Evolutionary conservation across 352 stramenopile species (phyloP).

Genomic region (Phytophthora multivora): DNA sequence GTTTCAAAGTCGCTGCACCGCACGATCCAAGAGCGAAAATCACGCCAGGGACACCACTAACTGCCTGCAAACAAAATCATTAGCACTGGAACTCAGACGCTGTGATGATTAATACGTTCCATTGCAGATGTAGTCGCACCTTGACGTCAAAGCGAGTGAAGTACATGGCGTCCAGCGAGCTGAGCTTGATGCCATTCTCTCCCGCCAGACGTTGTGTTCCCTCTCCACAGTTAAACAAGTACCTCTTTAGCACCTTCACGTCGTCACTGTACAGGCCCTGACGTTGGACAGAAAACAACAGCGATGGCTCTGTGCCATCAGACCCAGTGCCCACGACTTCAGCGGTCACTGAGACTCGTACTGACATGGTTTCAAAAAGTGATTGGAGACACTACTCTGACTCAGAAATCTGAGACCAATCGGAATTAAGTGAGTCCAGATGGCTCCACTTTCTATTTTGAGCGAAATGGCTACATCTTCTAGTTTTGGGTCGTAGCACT

Average conservation of each 20-base stretch:
- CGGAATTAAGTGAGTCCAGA: constrained; percentile 4
- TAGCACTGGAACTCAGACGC: neutral
- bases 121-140: constrained; percentile 35
- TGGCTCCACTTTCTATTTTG: neutral
- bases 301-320: constrained; percentile 70
- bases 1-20: constrained; percentile 45
- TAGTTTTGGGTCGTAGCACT: no score
- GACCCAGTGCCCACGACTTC: constrained; percentile 67
- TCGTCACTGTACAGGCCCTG: constrained; percentile 70
- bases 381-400: constrained; percentile 5
- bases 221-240: constrained; percentile 79
- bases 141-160: constrained; percentile 68
- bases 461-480: neutral
- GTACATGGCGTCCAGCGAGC: constrained; percentile 68
- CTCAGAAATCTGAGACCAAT: constrained; percentile 5
- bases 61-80: constrained; percentile 38
- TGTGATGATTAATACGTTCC: neutral
- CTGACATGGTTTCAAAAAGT: constrained; percentile 13
- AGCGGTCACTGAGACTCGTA: constrained; percentile 36
- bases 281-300: constrained; percentile 71
- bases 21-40: constrained; percentile 67
- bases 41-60: constrained; percentile 69
- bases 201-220: constrained; percentile 68
- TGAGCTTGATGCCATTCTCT: constrained; percentile 75
- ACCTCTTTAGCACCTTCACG: constrained; percentile 58